Base-by-base conservation (phyloP, 192 early-diverging fungal species). In the Rhizophagus sp. region DNA sequence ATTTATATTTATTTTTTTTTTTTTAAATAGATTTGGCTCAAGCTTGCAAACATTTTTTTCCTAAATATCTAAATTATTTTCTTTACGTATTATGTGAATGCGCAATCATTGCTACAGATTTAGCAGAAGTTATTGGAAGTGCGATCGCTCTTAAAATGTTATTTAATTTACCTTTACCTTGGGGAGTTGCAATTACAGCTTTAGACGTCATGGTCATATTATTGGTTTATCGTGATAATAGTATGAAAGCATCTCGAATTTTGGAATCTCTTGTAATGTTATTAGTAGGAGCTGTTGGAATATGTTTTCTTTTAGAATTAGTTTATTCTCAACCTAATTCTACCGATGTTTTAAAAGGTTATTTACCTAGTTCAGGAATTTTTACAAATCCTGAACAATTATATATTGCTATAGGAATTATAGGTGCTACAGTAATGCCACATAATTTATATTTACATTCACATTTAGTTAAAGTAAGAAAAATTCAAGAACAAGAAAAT, bases 341-440 rank as follows among this genome's bases (percentile, higher is more conserved):
- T 33, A 79, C 73, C n/a, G 88, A 91, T 30, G 93, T 96, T 9
- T 65, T 89, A 11, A 83, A 78, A 76, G 95, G 94, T 0, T 95
- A 87, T 61, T 27, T 94, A 61, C 92, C 93, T 0, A 84, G 81
- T 12, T 57, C 78, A 10, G 84, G 84, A 36, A 81, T 96, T 11
- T 88, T 95, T 68, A 90, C 86, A 0, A 82, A 92, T 36, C 62
- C 81, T 0, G 90, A 85, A 2, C 82, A 85, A 34, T 82, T 96
- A 0, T 96, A 92, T 62, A 73, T 95, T 12, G 87, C 93, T 15
- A 91, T 96, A 69, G 94, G 91, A 71, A 96, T 96, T 69, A 92
- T 95, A 81, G 95, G 95, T 30, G 95, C 95, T 4, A 96, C 94
- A 0, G 93, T 94, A 47, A 95, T 95, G 93, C 94, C 94, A n/a